Conservation (phyloP, 23 red algal genomes). For the Rhodosorus marinus region DNA sequence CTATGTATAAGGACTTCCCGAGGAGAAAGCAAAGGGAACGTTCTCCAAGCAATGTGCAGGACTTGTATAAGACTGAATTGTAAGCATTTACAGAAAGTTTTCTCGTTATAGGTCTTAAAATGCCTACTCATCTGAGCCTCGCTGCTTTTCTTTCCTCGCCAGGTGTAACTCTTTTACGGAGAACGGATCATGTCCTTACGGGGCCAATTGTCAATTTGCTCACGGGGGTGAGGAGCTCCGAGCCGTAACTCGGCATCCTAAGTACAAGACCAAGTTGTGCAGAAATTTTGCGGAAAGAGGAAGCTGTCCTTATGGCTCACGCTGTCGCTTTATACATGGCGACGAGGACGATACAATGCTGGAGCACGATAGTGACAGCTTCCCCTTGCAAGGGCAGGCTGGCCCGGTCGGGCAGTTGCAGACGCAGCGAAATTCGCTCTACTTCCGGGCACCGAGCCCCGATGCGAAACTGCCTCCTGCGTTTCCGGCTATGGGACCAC, state of each 20-base stretch:
- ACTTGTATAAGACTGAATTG: too few relatives aligned
- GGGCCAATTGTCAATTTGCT: slow-evolving; percentile 63
- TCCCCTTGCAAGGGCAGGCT: slow-evolving; percentile 8
- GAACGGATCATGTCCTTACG: slow-evolving; percentile 12
- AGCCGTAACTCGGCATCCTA: slow-evolving; percentile 31
- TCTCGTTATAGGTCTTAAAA: too few relatives aligned
- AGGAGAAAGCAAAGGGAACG: too few relatives aligned
- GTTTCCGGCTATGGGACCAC: too few relatives aligned
- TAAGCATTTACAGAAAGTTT: too few relatives aligned
- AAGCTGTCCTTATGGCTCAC: slow-evolving; percentile 41
- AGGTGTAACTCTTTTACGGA: neutral
- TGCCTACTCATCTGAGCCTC: too few relatives aligned
- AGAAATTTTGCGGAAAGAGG: slow-evolving; percentile 43
- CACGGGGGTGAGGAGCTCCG: slow-evolving; percentile 59
- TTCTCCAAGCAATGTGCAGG: too few relatives aligned
- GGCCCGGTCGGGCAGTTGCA: slow-evolving; percentile 1
- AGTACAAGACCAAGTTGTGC: slow-evolving; percentile 78
- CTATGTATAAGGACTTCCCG: too few relatives aligned
- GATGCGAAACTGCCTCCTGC: too few relatives aligned
- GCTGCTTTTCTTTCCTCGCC: too few relatives aligned
- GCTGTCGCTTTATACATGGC: slow-evolving; percentile 74
- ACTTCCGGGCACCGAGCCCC: too few relatives aligned
- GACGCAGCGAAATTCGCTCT: too few relatives aligned
- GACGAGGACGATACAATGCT: neutral
- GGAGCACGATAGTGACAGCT: neutral